Conservation (phyloP, 306 rosid genomes). For the Ammopiptanthus mongolicus region DNA sequence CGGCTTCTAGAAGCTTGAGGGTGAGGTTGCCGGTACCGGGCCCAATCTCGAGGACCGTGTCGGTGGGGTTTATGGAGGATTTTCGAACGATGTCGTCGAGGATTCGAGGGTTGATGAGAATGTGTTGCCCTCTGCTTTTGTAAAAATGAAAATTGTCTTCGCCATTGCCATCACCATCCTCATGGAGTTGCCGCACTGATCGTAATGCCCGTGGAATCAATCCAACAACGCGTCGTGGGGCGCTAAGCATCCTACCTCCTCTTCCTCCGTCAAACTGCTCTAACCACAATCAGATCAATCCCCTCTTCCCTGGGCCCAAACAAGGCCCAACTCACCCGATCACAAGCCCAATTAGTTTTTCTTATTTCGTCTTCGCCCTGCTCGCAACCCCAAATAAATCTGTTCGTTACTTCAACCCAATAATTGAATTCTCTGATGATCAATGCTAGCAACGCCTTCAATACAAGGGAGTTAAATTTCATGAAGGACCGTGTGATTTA, state of each 20-base stretch:
- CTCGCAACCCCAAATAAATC: too few species aligned
- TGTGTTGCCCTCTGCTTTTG: slow-evolving; percentile 88
- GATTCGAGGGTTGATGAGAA: slow-evolving; percentile 66
- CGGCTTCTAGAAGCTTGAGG: slow-evolving; percentile 67
- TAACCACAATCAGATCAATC: neutral
- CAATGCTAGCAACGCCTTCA: too few species aligned
- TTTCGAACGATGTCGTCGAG: slow-evolving; percentile 58
- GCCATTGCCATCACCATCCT: neutral
- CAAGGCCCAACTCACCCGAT: neutral
- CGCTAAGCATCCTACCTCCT: slow-evolving; percentile 36
- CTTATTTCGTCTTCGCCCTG: neutral
- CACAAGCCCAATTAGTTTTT: neutral
- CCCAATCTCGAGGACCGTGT: slow-evolving; percentile 93
- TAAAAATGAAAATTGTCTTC: slow-evolving; percentile 33
- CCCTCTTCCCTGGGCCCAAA: neutral
- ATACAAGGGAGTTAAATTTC: too few species aligned
- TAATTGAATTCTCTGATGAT: too few species aligned
- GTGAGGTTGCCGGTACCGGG: slow-evolving; percentile 97
- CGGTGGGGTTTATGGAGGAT: slow-evolving; percentile 61
- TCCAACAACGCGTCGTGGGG: slow-evolving; percentile 13
- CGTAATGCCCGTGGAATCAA: neutral
- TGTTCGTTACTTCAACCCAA: too few species aligned
- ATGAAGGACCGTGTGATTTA: too few species aligned
- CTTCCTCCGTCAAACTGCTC: neutral
- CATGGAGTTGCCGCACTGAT: slow-evolving; percentile 29